phyloP scores from a whole-genome alignment of 2,329 filamentous ascomycete species.

The Acephala macrosclerotiorum region DNA sequence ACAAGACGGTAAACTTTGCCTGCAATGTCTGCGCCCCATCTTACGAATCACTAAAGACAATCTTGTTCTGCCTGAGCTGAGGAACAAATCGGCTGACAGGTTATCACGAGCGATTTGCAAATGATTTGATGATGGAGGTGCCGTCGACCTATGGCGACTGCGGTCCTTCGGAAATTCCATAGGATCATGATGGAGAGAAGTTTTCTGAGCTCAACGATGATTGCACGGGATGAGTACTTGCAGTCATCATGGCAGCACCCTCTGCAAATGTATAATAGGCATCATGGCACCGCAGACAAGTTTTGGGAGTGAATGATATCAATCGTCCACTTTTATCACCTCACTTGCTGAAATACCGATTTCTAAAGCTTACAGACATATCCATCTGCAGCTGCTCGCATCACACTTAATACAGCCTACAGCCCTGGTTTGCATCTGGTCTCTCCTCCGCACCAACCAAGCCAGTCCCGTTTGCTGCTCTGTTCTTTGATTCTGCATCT shows the following conservation, averaged over 20 bases:
- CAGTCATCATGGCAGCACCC: conserved; percentile 8
- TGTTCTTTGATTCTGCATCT: no score
- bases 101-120: background rate
- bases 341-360: background rate
- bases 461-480: conserved; percentile 4
- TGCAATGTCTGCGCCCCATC: conserved; percentile 3
- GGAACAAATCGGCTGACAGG: background rate
- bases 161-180: conserved; percentile 2
- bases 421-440: conserved; percentile 13
- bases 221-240: background rate
- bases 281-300: background rate
- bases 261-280: background rate
- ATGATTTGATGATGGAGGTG: background rate
- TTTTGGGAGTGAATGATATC: conserved; percentile 1
- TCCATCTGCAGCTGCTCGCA: background rate
- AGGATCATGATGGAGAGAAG: background rate
- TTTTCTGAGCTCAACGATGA: background rate
- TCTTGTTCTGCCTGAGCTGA: background rate
- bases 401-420: conserved; percentile 12
- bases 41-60: conserved; percentile 7
- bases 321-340: background rate
- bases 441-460: conserved; percentile 16
- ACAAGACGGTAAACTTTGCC: background rate
- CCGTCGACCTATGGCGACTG: background rate
- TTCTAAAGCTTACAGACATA: conserved; percentile 10